A percentile compares a stretch with the other conserved stretches of the same genome.
Conservation (phyloP, 2,329 filamentous ascomycete genomes). For the Pseudocercospora macadamiae region DNA sequence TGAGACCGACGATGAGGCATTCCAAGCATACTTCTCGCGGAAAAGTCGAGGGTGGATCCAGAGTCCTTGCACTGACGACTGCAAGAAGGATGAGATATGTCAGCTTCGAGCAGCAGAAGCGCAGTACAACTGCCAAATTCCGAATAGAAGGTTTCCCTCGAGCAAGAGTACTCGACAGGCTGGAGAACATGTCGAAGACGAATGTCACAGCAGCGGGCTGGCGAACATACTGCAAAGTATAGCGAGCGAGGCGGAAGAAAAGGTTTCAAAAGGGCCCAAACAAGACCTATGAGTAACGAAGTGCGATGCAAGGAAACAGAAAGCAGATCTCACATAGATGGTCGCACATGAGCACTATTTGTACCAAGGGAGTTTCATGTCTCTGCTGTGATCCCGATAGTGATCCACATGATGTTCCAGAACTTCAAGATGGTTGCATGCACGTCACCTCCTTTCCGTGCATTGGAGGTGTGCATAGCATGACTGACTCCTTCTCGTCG, state of each 20-base stretch:
- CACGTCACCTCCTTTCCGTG: no score
- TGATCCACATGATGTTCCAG: no score
- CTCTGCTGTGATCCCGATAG: no score
- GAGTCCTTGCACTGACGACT: conserved; percentile 47
- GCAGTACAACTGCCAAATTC: conserved; percentile 53
- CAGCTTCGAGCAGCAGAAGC: conserved; percentile 56
- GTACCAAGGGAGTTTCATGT: no score
- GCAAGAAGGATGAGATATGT: conserved; percentile 54
- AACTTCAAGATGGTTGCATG: no score
- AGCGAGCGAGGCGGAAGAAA: background rate
- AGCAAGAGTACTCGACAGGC: background rate
- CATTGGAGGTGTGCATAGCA: no score
- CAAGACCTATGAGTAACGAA: background rate
- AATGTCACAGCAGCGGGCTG: background rate
- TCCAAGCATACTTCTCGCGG: conserved; percentile 52
- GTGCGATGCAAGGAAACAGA: no score
- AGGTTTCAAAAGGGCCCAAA: background rate
- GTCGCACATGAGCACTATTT: no score
- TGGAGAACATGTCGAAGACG: background rate
- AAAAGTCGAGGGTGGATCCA: conserved; percentile 53
- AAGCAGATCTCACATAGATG: no score
- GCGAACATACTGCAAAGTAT: background rate
- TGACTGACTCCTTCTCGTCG: no score
- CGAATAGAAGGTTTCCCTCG: background rate
- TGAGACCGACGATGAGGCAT: conserved; percentile 47